Conservation (phyloP, 345 rosid species). For the Brassica incana region DNA sequence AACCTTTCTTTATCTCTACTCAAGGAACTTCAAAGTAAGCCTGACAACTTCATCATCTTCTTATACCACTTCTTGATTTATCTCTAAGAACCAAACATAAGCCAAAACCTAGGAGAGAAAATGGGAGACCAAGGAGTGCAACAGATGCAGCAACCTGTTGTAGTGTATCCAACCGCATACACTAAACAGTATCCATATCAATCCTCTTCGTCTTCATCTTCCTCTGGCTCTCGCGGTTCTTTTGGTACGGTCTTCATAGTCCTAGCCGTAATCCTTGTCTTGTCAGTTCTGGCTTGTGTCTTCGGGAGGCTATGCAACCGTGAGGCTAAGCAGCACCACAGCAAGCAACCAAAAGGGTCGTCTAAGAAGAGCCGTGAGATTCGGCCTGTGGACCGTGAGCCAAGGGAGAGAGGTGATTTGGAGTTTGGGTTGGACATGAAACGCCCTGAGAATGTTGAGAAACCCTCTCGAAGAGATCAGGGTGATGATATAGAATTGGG, state of each 20-base stretch:
- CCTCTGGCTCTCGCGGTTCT: constrained; percentile 59
- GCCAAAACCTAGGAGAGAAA: not conserved
- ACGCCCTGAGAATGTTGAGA: constrained; percentile 16
- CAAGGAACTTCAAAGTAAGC: constrained; percentile 34
- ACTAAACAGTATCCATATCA: constrained; percentile 45
- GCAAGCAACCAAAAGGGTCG: constrained; percentile 19
- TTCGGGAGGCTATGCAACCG: constrained; percentile 48
- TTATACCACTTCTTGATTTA: constrained; percentile 6
- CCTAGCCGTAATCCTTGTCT: constrained; percentile 44
- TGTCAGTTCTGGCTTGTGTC: constrained; percentile 47
- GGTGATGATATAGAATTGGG: constrained; percentile 36
- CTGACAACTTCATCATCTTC: constrained; percentile 15
- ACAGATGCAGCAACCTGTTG: constrained; percentile 48
- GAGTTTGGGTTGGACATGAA: constrained; percentile 40
- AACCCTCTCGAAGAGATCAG: constrained; percentile 13
- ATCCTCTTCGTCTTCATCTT: constrained; percentile 27
- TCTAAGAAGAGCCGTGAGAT: constrained; percentile 38
- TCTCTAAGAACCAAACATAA: constrained; percentile 20
- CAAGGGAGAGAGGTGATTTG: constrained; percentile 40
- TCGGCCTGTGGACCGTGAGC: constrained; percentile 42
- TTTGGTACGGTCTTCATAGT: constrained; percentile 66
- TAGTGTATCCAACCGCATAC: constrained; percentile 56
- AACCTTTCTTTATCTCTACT: constrained; percentile 42
- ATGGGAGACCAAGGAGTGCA: constrained; percentile 43
- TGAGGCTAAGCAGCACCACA: constrained; percentile 19